A percentile compares a stretch with the other conserved stretches of the same genome.
phyloP scores from a whole-genome alignment of 495 filamentous ascomycete genomes.

The Aspergillus homomorphus region DNA sequence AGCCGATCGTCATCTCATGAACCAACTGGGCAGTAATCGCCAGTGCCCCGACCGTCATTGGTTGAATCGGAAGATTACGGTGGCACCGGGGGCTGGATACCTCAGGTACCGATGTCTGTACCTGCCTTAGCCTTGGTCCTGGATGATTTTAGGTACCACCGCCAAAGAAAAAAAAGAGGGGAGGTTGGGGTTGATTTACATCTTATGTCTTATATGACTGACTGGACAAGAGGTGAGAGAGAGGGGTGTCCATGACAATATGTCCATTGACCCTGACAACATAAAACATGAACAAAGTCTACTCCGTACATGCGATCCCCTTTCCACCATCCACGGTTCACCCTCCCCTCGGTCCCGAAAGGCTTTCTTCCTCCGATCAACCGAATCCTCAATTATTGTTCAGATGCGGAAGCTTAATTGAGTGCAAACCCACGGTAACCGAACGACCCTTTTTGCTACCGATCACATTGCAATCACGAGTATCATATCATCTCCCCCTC shows the following conservation, averaged over 20 bases:
- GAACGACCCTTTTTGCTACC: neutral
- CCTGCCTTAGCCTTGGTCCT: slow-evolving; percentile 2
- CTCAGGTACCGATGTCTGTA: slow-evolving; percentile 3
- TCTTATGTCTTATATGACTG: too few relatives aligned
- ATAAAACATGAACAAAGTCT: too few relatives aligned
- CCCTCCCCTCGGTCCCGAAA: neutral
- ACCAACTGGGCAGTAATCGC: slow-evolving; percentile 5
- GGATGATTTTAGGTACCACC: too few relatives aligned
- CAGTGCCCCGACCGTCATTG: slow-evolving; percentile 5
- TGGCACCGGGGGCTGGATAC: neutral
- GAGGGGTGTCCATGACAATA: too few relatives aligned
- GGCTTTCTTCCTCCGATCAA: neutral
- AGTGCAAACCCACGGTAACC: neutral
- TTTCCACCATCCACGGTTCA: neutral
- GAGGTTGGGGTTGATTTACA: too few relatives aligned
- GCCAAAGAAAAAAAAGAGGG: neutral
- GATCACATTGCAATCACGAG: neutral
- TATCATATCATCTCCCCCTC: neutral
- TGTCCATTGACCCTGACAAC: too few relatives aligned
- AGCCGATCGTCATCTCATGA: slow-evolving; percentile 22
- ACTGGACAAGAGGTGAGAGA: neutral
- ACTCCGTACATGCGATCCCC: too few relatives aligned
- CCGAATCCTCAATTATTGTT: neutral
- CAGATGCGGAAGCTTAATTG: neutral
- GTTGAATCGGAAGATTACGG: neutral